A percentile compares a stretch with the other conserved stretches of the same genome.
Evolutionary conservation across 2,329 filamentous ascomycete species (phyloP).

Genomic region (Penicillium griseofulvum): DNA sequence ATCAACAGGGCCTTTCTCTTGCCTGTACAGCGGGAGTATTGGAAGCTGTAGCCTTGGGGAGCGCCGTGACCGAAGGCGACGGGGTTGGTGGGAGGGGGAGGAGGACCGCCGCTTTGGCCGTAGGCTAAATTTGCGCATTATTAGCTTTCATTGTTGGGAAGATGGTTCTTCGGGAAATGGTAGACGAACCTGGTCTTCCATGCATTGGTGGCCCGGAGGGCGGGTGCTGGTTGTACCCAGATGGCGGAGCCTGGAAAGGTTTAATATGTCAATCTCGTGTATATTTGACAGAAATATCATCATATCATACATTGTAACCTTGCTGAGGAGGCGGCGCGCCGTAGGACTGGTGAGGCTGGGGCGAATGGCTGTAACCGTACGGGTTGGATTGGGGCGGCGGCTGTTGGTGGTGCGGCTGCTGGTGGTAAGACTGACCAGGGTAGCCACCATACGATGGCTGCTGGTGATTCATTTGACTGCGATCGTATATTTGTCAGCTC

Average conservation of each 20-base stretch:
- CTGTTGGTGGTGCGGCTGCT: constrained; percentile 43
- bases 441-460: constrained; percentile 38
- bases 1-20: constrained; percentile 85
- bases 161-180: neutral
- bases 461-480: constrained; percentile 36
- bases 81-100: constrained; percentile 63
- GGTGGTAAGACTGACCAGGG: constrained; percentile 37
- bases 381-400: constrained; percentile 34
- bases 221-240: constrained; percentile 32
- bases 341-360: constrained; percentile 36
- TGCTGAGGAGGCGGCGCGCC: constrained; percentile 30
- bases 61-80: constrained; percentile 79
- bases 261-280: constrained; percentile 12
- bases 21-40: constrained; percentile 89
- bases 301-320: constrained; percentile 38
- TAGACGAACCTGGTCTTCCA: constrained; percentile 39
- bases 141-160: neutral
- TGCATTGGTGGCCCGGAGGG: constrained; percentile 39
- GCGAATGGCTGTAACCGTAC: constrained; percentile 48
- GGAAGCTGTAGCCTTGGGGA: constrained; percentile 75
- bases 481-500: constrained; percentile 7
- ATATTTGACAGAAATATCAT: neutral
- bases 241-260: constrained; percentile 24
- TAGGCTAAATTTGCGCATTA: constrained; percentile 7
- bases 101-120: constrained; percentile 45